phyloP scores from a whole-genome alignment of 106 monocot genomes.

The Dendrobium officinale region DNA sequence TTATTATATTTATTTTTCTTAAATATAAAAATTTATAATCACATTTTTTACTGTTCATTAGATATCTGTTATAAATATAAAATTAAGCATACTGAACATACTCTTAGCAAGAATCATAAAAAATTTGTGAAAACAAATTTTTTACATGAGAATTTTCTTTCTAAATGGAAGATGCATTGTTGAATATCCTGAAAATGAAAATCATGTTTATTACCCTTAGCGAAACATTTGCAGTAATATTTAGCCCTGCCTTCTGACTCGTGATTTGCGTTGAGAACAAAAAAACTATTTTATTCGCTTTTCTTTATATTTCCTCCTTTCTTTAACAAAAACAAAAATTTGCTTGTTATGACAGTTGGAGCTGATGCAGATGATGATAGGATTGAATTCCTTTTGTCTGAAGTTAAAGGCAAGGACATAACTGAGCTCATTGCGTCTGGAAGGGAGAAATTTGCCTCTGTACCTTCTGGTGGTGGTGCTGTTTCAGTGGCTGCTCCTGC shows the following conservation, averaged over 20 bases:
- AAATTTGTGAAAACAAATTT: neutral
- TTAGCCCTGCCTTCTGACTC: neutral
- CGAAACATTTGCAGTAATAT: neutral
- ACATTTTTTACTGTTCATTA: too few species aligned
- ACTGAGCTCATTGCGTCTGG: conserved; percentile 23
- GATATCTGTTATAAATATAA: neutral
- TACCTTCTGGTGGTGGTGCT: conserved; percentile 19
- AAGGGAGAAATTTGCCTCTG: conserved; percentile 29
- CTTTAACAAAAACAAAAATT: neutral
- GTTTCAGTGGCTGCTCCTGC: neutral
- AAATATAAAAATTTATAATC: too few species aligned
- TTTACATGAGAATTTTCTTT: neutral
- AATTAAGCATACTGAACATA: neutral
- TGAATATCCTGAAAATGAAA: too few species aligned
- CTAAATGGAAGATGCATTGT: too few species aligned
- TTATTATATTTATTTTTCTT: too few species aligned
- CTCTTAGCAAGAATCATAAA: neutral
- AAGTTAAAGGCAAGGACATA: conserved; percentile 25
- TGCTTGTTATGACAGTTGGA: conserved; percentile 13
- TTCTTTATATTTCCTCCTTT: neutral
- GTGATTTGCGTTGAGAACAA: neutral
- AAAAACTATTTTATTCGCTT: too few species aligned
- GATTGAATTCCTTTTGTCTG: conserved; percentile 11
- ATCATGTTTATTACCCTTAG: too few species aligned
- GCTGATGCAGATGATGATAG: conserved; percentile 21